Base-by-base conservation (phyloP, 495 filamentous ascomycete genomes). In the Hyaloscypha hepaticicola region DNA sequence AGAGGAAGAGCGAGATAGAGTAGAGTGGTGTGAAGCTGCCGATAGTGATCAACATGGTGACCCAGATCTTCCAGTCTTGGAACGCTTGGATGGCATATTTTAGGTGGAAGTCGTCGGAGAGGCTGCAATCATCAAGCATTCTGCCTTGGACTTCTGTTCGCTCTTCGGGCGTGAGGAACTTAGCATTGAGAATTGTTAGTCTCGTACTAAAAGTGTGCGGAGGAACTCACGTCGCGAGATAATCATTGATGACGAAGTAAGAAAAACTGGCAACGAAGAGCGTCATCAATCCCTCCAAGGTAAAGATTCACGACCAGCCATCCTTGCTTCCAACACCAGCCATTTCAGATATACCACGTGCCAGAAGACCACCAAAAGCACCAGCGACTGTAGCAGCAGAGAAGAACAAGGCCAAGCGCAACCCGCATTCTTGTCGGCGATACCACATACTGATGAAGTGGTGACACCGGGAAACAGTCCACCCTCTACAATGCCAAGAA, bases 291-390 rank as follows among this genome's bases (percentile, higher is more conserved):
- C 83, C 87, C 74, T 90, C 87, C 29, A 89, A 72, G 65, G 89
- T 87, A 68, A 88, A 89, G 45, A 89, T 88, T 85, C 86, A 88
- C 9, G 82, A 76, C 88, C 87, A 90, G 1, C 84, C 86, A 74
- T 64, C 77, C 75, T 69, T 73, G 48, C 79, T 83, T 51, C 66
- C 70, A 49, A 70, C 63, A 41, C 69, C 68, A 58, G 79, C 71
- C 87, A 91, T 89, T 61, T 86, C 73, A 8, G 79, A 78, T 62
- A 89, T 90, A 4, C 81, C 88, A n/a, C 82, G 85, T 0, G 87
- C 85, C 22, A 89, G 78, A 16, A 88, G 73, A 79, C 82, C 69
- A 58, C 85, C 82, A 67, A 89, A 83, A 26, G 82, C 83, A 29
- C 87, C 85, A n/a, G 84, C 83, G 8, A 85, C 55, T 64, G 84